A percentile compares a stretch with the other conserved stretches of the same genome.
phyloP scores from a whole-genome alignment of 176 grass and related monocot species.

The Metroxylon sagu region DNA sequence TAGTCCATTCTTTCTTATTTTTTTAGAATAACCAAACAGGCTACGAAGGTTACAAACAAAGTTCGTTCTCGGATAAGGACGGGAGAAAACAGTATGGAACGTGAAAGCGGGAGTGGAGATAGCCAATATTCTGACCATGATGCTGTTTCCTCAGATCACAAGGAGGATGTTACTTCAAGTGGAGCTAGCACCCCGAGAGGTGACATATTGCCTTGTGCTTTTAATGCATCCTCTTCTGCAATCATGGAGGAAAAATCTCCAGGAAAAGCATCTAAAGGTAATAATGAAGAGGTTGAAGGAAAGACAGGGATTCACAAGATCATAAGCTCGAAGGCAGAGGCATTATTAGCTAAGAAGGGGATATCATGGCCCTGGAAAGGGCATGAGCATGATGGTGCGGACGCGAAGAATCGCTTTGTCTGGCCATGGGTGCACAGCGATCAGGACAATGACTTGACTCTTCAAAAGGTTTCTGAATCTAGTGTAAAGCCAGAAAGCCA shows the following conservation, averaged over 20 bases:
- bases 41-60: slow-evolving; percentile 93
- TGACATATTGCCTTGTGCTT: slow-evolving; percentile 31
- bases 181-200: slow-evolving; percentile 61
- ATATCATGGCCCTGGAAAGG: slow-evolving; percentile 95
- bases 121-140: slow-evolving; percentile 42
- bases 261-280: slow-evolving; percentile 37
- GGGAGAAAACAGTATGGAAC: slow-evolving; percentile 51
- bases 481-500: slow-evolving; percentile 31
- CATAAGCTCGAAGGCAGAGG: slow-evolving; percentile 89
- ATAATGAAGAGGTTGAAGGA: slow-evolving; percentile 56
- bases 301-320: slow-evolving; percentile 71
- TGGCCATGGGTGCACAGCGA: slow-evolving; percentile 71
- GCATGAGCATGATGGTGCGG: slow-evolving; percentile 46
- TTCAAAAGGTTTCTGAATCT: slow-evolving; percentile 47
- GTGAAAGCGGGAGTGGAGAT: slow-evolving; percentile 42
- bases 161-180: slow-evolving; percentile 51
- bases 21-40: slow-evolving; percentile 68
- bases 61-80: slow-evolving; percentile 67
- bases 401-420: slow-evolving; percentile 45
- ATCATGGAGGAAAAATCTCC: slow-evolving; percentile 37
- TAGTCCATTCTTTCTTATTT: slow-evolving; percentile 49
- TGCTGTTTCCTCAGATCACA: slow-evolving; percentile 29
- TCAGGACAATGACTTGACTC: slow-evolving; percentile 46
- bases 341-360: slow-evolving; percentile 70
- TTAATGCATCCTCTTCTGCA: neutral